These are phyloP conservation scores for Schizonepeta tenuifolia DNA, from an alignment of 257 asterid genomes.

Conservation along the genomic window DNA sequence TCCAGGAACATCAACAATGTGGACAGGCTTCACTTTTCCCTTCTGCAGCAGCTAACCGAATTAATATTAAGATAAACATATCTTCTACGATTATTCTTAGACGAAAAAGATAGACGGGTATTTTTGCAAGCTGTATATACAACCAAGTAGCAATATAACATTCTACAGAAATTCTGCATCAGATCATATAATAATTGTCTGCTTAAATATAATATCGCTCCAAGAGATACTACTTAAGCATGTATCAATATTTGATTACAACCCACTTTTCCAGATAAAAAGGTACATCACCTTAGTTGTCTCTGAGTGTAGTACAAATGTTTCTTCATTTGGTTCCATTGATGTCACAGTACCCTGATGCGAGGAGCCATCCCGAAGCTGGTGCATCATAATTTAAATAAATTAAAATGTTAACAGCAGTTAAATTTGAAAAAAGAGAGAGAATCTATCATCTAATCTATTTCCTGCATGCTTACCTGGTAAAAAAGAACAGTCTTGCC, in stretches of 20 bases:
- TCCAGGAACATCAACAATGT: conserved; percentile 91
- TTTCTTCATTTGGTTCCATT: conserved; percentile 85
- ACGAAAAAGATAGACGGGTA: not conserved
- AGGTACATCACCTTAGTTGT: conserved; percentile 51
- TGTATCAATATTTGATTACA: not conserved
- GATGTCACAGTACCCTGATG: conserved; percentile 95
- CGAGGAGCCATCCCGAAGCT: conserved; percentile 91
- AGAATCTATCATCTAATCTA: not conserved
- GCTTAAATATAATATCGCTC: not conserved
- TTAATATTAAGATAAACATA: not conserved
- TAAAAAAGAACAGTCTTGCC: conserved; percentile 81
- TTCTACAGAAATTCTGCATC: not conserved
- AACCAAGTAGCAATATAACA: conserved; percentile 4
- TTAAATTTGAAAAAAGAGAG: not conserved
- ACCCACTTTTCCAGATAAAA: conserved; percentile 16
- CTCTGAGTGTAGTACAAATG: conserved; percentile 74
- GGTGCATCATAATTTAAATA: conserved; percentile 20
- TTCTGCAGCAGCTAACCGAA: conserved; percentile 50
- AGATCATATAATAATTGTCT: not conserved
- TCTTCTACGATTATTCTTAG: not conserved
- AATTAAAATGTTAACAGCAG: conserved; percentile 4
- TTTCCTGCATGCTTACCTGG: conserved; percentile 50
- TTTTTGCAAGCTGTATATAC: not conserved
- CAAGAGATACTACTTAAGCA: conserved; percentile 8
- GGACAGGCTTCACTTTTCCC: conserved; percentile 73